These are phyloP conservation scores for Camelina sativa DNA, from an alignment of 345 rosid species.

Conservation along the genomic window DNA sequence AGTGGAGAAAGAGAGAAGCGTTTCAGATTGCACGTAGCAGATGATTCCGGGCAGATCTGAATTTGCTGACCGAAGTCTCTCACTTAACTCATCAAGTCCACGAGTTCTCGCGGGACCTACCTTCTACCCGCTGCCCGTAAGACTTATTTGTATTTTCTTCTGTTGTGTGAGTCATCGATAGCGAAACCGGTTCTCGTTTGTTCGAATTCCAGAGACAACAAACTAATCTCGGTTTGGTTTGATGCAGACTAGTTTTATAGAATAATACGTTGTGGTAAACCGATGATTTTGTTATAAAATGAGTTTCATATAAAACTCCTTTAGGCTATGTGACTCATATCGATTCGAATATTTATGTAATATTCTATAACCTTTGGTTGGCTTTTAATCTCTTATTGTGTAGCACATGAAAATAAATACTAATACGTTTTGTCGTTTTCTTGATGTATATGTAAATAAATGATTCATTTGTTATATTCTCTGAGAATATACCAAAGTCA, in stretches of 20 bases:
- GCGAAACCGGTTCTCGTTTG: constrained; percentile 34
- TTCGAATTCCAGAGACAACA: constrained; percentile 28
- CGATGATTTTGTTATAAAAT: constrained; percentile 1
- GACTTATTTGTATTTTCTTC: neutral
- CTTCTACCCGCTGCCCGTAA: constrained; percentile 29
- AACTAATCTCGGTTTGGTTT: constrained; percentile 30
- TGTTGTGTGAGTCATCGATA: constrained; percentile 34
- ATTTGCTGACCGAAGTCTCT: constrained; percentile 26
- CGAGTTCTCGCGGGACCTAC: constrained; percentile 27
- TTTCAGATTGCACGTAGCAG: constrained; percentile 40
- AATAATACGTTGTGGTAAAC: neutral
- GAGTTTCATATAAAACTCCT: neutral
- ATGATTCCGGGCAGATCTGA: constrained; percentile 37
- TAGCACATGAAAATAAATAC: constrained; percentile 12
- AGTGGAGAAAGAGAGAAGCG: constrained; percentile 36
- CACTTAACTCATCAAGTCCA: constrained; percentile 31
- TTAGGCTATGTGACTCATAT: neutral
- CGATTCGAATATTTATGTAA: constrained; percentile 21
- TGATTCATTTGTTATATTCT: constrained; percentile 17
- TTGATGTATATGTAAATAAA: neutral
- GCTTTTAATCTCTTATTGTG: constrained; percentile 8
- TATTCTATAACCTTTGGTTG: constrained; percentile 15
- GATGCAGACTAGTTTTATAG: neutral
- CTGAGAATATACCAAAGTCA: constrained; percentile 24
- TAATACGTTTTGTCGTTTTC: constrained; percentile 26